Base-by-base conservation (phyloP, 2,329 filamentous ascomycete species). In the Venturiaceae sp. region DNA sequence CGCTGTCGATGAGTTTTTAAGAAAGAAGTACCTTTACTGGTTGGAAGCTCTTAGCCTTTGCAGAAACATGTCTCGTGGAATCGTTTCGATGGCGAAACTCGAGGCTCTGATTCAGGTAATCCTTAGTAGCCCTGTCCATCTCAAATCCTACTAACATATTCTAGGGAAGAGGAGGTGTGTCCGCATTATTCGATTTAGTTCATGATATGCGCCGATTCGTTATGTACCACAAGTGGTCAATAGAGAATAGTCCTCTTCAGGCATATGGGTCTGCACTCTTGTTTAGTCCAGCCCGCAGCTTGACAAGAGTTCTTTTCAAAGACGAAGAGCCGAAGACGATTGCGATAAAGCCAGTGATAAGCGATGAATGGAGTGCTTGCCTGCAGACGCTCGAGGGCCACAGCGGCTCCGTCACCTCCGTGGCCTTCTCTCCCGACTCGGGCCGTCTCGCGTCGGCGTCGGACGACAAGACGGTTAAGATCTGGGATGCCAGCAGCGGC, bases 191-290 rank as follows among this genome's bases (percentile, higher is more conserved):
- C 37, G n/a, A 46, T 23, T 63, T 56, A 32, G 54, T 63, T 33
- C 11, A 64, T 23, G 55, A 57, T 34, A 61, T 62, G 21, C 55
- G 34, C 6, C 60, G 60, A 54, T 68, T 69, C 53, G 58, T 66
- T 37, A 63, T 64, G 60, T 66, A 63, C 41, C 62, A 65, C 60
- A 64, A 61, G 37, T 19, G 36, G 21, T 53, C 47, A 53, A 67
- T 67, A 30, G 62, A 64, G 58, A 58, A 50, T 37, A 59, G 21
- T 26, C 64, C 65, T 57, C 61, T 68, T 16, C 66, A 69, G 37
- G 23, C 58, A 59, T 68, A 68, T 60, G 58, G 55, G 39, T 65
- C 65, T 46, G 64, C 63, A 8, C 62, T 68, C 39, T 2, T 63
- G 19, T 65, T 65, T 26, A 63, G 62, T 57, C 64, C 63, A 33